phyloP scores from a whole-genome alignment of 306 rosid genomes.

The Oxytropis ochrocephala region DNA sequence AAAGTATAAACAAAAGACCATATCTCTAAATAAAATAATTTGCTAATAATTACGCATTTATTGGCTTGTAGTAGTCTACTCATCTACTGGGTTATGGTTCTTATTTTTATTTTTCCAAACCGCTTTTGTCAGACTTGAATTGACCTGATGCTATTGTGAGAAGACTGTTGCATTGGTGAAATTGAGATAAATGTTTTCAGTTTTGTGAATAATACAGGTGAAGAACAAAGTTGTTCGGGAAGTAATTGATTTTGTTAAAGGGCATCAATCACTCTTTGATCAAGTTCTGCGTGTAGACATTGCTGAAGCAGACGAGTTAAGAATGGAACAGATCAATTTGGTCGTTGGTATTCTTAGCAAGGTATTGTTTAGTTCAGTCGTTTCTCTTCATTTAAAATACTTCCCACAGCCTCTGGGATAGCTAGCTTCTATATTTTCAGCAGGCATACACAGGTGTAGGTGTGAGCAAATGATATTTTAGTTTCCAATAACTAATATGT shows the following conservation, averaged over 20 bases:
- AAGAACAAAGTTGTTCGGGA: constrained; percentile 91
- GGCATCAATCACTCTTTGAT: constrained; percentile 71
- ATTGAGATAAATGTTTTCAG: not conserved
- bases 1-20: not conserved
- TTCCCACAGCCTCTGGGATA: not conserved
- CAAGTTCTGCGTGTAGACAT: constrained; percentile 69
- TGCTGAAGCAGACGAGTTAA: constrained; percentile 62
- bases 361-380: constrained; percentile 36
- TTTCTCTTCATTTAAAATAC: not conserved
- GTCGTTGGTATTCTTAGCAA: constrained; percentile 90
- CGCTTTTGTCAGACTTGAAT: not conserved
- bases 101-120: not conserved
- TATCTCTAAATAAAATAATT: not conserved
- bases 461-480: not conserved
- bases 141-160: not conserved
- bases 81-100: not conserved
- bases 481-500: not conserved
- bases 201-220: constrained; percentile 41
- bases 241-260: constrained; percentile 80
- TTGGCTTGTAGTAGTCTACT: not conserved
- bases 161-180: not conserved
- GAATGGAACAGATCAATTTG: constrained; percentile 84
- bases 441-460: not conserved
- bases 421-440: constrained; percentile 5
- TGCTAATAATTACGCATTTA: not conserved